Percentiles rank a stretch among this genome's conserved stretches.
phyloP scores from a whole-genome alignment of 2,329 filamentous ascomycete genomes.

The Penicillium sumatraense region DNA sequence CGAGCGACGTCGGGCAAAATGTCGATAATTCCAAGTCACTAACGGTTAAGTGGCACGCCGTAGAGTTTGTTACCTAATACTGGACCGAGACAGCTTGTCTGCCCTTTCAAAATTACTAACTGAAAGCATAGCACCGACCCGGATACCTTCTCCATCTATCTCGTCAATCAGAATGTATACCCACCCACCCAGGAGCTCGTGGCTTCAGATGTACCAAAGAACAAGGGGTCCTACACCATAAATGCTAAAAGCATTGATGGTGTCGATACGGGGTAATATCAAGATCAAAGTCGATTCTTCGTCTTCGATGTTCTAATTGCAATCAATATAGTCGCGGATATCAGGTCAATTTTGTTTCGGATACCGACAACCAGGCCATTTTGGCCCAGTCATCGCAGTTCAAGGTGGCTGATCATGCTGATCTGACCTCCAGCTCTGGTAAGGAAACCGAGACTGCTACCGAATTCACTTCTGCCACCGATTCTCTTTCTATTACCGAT shows the following conservation, averaged over 20 bases:
- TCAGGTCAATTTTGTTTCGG: conserved; percentile 49
- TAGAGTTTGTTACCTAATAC: conserved; percentile 31
- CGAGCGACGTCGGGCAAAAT: conserved; percentile 34
- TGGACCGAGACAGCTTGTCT: background rate
- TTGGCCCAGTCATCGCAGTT: conserved; percentile 47
- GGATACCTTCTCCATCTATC: conserved; percentile 43
- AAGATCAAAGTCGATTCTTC: background rate
- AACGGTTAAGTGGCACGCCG: conserved; percentile 45
- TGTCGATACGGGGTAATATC: conserved; percentile 29
- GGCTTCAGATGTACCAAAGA: conserved; percentile 41
- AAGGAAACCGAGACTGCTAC: conserved; percentile 30
- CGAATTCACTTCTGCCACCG: conserved; percentile 19
- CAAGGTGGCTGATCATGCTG: conserved; percentile 28
- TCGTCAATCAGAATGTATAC: conserved; percentile 47
- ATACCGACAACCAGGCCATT: conserved; percentile 42
- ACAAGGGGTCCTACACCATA: conserved; percentile 41
- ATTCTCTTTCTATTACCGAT: conserved; percentile 27
- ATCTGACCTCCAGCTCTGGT: conserved; percentile 28
- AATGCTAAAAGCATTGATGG: conserved; percentile 31
- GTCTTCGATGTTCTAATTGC: conserved; percentile 4
- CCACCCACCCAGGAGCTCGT: conserved; percentile 35
- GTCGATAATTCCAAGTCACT: conserved; percentile 44
- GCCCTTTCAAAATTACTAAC: background rate
- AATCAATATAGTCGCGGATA: conserved; percentile 37
- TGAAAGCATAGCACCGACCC: conserved; percentile 44